phyloP scores from a whole-genome alignment of 2,329 filamentous ascomycete genomes.

The Plectosphaerella plurivora region DNA sequence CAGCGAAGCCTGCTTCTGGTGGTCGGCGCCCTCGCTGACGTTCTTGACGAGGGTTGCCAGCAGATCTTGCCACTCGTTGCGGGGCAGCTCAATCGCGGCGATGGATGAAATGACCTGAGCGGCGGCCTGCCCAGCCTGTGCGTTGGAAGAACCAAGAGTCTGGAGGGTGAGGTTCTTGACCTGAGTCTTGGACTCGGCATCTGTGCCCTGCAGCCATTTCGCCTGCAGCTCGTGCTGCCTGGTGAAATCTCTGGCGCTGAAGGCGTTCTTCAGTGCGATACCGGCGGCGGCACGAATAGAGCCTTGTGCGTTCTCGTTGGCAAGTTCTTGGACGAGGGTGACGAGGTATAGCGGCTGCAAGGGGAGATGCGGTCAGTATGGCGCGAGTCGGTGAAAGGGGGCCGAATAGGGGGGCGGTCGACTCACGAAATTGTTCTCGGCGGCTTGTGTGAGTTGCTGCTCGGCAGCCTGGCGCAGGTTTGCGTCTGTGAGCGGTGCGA shows the following conservation, averaged over 20 bases:
- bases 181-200: constrained; percentile 74
- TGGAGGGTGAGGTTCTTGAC: constrained; percentile 90
- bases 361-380: constrained; percentile 18
- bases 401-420: constrained; percentile 15
- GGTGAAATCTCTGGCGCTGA: constrained; percentile 84
- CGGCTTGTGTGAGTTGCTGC: constrained; percentile 87
- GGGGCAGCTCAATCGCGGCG: constrained; percentile 89
- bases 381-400: constrained; percentile 8
- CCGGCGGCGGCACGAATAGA: constrained; percentile 91
- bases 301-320: constrained; percentile 79
- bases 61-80: constrained; percentile 88
- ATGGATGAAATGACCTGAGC: constrained; percentile 95
- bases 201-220: constrained; percentile 86
- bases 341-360: constrained; percentile 82
- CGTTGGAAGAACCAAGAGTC: constrained; percentile 75
- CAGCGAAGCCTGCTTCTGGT: constrained; percentile 90
- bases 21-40: constrained; percentile 78
- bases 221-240: constrained; percentile 86
- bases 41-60: constrained; percentile 88
- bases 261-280: constrained; percentile 96
- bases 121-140: constrained; percentile 80
- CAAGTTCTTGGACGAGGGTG: constrained; percentile 88
- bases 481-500: constrained; percentile 61
- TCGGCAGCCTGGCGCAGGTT: constrained; percentile 86
- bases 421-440: constrained; percentile 90